phyloP scores from a whole-genome alignment of 2,329 filamentous ascomycete species.

The Paracorniculantispora psalliotae region DNA sequence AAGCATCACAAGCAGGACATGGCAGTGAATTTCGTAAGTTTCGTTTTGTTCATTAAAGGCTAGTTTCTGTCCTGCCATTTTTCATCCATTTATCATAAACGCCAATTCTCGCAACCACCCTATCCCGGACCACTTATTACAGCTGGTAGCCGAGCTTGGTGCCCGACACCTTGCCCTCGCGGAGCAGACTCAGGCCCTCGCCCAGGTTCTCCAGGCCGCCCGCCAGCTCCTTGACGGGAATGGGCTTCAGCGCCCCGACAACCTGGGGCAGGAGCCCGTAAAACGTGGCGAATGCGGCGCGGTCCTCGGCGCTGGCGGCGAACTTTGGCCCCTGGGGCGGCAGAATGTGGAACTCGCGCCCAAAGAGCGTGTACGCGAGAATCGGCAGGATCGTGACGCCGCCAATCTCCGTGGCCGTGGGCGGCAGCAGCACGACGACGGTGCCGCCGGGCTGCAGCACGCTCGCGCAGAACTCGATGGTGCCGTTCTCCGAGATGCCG shows the following conservation, averaged over 20 bases:
- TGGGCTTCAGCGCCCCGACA: constrained; percentile 17
- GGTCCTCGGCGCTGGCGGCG: constrained; percentile 23
- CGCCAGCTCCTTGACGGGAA: constrained; percentile 15
- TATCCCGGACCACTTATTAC: too few relatives aligned
- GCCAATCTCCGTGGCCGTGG: constrained; percentile 17
- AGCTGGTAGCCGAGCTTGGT: constrained; percentile 18
- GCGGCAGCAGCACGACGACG: constrained; percentile 24
- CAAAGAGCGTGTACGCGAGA: constrained; percentile 23
- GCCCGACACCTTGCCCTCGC: constrained; percentile 20
- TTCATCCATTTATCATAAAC: neutral
- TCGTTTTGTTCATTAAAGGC: too few relatives aligned
- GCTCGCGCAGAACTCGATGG: constrained; percentile 24
- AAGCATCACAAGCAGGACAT: neutral
- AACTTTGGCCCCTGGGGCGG: constrained; percentile 25
- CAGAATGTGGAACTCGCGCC: constrained; percentile 22
- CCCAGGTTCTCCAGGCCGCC: constrained; percentile 18
- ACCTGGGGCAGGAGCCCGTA: constrained; percentile 18
- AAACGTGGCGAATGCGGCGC: constrained; percentile 20
- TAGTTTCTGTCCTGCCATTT: too few relatives aligned
- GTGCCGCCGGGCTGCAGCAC: constrained; percentile 24
- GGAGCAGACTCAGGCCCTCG: constrained; percentile 18
- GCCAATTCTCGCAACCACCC: neutral
- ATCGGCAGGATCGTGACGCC: constrained; percentile 20
- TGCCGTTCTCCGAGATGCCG: constrained; percentile 28
- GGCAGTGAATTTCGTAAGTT: too few relatives aligned